Base-by-base conservation (phyloP, 2,329 filamentous ascomycete species). In the Diaporthe batatas region DNA sequence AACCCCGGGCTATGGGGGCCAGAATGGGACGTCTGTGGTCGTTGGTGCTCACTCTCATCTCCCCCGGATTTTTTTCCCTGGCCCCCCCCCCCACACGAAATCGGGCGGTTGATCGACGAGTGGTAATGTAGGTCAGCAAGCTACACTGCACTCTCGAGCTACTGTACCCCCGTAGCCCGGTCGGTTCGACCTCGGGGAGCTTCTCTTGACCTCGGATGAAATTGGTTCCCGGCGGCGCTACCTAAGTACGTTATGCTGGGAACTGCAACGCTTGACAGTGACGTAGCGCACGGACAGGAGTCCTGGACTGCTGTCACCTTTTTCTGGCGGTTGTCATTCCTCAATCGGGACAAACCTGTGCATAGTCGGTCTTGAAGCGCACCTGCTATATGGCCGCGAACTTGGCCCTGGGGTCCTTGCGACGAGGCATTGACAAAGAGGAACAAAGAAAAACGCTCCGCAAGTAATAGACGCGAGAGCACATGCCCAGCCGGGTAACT, bases 191-290 rank as follows among this genome's bases (percentile, higher is more conserved):
- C 62, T 65, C 44, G 62, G 62, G 62, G 51, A 51, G 62, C 62
- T 65, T 53, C 62, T 53, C 42, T 51, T 39, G 62, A 65, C 44
- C 62, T 65, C 44, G 62, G 62, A 51, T 65, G 44, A 65, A 25
- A 34, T 23, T 65, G 29, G 4, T 36, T 8, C 6, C 23, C 1
- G 2, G 29, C 25, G 7, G 7, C n/a, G n/a, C n/a, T n/a, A n/a
- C n/a, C n/a, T n/a, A n/a, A n/a, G n/a, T n/a, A n/a, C n/a, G n/a
- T n/a, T n/a, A n/a, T n/a, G n/a, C n/a, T n/a, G 14, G 53, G 29
- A 8, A 47, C 21, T 23, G 14, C 39, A 32, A 11, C 32, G 21
- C 42, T 23, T 21, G 18, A 16, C 16, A 23, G 11, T 49, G 42
- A 49, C 42, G 58, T 64, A 64, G 58, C 42, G 58, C 42, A 64